Evolutionary conservation across 495 filamentous ascomycete genomes (phyloP).

Genomic region (Neurospora cerealis): DNA sequence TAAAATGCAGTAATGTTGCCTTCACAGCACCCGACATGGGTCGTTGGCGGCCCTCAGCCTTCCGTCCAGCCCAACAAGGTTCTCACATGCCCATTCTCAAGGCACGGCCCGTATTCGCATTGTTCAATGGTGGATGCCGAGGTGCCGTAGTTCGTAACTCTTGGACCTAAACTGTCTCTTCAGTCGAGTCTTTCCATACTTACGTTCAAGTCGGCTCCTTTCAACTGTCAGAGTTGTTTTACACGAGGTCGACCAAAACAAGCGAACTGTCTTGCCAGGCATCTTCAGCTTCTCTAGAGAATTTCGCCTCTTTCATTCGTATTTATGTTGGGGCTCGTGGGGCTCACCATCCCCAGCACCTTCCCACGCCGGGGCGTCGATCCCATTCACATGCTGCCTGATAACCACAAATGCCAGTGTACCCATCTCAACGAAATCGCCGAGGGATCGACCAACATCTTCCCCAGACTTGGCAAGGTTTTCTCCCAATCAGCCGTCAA

Average conservation of each 20-base stretch:
- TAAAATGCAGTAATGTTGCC: background rate
- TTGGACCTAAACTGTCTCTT: background rate
- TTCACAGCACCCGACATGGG: background rate
- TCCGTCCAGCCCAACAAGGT: background rate
- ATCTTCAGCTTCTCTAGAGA: background rate
- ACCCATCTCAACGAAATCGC: background rate
- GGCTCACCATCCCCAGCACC: background rate
- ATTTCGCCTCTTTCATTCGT: background rate
- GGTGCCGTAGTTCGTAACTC: background rate
- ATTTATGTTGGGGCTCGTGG: background rate
- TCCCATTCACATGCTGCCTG: slow-evolving; percentile 2
- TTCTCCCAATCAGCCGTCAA: background rate
- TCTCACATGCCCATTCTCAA: background rate
- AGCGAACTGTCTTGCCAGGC: background rate
- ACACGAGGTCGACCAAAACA: background rate
- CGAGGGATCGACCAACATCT: slow-evolving; percentile 4
- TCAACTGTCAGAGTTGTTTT: background rate
- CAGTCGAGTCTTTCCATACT: background rate
- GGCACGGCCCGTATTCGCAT: background rate
- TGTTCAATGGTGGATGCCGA: background rate
- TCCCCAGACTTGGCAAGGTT: slow-evolving; percentile 2
- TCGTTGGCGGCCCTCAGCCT: background rate
- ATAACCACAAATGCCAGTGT: background rate
- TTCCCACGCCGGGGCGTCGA: background rate
- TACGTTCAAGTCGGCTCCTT: background rate